Evolutionary conservation across 441 rosid genomes (phyloP), one percentile per base, ranked within the genome.

Genomic region (Euphorbia celastroides): DNA sequence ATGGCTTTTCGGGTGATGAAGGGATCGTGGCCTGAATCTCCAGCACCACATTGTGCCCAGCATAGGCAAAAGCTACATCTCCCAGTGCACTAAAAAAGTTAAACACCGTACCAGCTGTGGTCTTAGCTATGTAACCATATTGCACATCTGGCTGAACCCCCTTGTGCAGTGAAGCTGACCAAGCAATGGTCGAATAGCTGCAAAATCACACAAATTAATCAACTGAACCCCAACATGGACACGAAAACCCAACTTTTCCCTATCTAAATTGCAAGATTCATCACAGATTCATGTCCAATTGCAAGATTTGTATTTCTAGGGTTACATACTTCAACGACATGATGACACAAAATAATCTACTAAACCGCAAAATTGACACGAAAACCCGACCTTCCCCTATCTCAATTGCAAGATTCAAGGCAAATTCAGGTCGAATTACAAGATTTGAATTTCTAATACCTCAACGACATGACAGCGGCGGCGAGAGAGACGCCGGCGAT

Each of bases 21-120:
- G 93, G 96, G 19, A 93, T 88, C 0, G 98, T 90, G 36, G 97
- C 98, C 70, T 90, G 98, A 68, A 93, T 90, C 81, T 93, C 98
- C 68, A 90, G 46, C 28, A 88, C 98, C 22, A 93, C 92, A 50
- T 83, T 90, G 77, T 93, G 97, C 11, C 97, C 96, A 0, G 98
- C 98, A 58, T 83, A 90, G 0, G 97, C 90, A 61, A 93, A 93
- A 41, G 93, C 96, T 26, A 90, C 85, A 27, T 86, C 98, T 12
- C 96, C 98, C 64, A 93, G 48, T 12, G 84, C 93, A 23, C 79
- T 78, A 20, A 93, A 75, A 84, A 87, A 88, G 69, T 84, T 66
- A 50, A 90, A 83, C 11, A 85, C 50, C 28, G 64, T 48, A 1
- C 78, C 91, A 0, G 83, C 6, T 13, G 36, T 62, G 1, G 79